These are phyloP conservation scores for Apiospora pterosperma DNA, from an alignment of 2,329 filamentous ascomycete genomes.

Conservation along the genomic window DNA sequence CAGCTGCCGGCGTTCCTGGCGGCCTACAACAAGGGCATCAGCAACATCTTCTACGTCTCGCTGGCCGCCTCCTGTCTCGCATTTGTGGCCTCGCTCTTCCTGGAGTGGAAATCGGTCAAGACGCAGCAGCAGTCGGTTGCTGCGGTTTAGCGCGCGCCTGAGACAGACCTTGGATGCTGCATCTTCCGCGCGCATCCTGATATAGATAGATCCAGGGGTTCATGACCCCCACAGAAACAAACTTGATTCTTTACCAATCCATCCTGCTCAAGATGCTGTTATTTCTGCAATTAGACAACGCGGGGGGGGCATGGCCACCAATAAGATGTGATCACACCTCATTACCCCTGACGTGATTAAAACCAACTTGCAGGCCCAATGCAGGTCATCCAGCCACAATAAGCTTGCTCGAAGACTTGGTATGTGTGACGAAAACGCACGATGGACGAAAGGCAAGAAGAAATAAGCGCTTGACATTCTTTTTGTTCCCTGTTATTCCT, in stretches of 20 bases:
- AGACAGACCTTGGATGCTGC: neutral
- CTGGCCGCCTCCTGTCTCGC: neutral
- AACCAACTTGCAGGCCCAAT: neutral
- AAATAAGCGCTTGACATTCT: neutral
- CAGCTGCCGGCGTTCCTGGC: neutral
- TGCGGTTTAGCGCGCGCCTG: neutral
- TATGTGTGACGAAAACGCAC: neutral
- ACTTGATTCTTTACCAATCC: neutral
- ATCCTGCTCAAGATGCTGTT: neutral
- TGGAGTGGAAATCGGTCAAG: conserved; percentile 4
- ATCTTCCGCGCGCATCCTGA: neutral
- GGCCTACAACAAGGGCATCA: neutral
- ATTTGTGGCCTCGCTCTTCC: neutral
- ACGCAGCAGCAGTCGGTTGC: neutral
- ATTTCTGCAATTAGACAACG: neutral
- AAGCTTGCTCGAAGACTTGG: neutral
- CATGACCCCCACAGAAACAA: neutral
- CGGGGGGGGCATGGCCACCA: no score
- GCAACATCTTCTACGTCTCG: neutral
- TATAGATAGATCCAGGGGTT: neutral
- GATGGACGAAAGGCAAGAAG: neutral
- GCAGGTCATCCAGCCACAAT: neutral
- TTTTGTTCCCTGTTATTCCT: neutral
- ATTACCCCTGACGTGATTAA: neutral
- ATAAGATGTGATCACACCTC: neutral